phyloP scores from a whole-genome alignment of 2,329 filamentous ascomycete species.

The Botrytis fragariae region DNA sequence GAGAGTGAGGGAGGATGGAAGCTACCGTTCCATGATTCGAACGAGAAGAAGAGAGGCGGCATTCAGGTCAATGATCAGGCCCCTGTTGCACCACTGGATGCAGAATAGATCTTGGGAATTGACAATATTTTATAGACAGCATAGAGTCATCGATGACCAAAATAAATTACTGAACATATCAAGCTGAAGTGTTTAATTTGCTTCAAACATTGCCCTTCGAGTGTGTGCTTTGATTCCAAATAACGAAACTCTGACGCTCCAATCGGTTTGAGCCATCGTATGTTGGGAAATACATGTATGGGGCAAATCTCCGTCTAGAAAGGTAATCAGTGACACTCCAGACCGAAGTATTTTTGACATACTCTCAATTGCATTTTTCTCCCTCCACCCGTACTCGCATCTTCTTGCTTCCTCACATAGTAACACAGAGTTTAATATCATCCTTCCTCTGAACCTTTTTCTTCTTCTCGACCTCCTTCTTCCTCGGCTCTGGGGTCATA shows the following conservation, averaged over 20 bases:
- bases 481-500: conserved; percentile 1
- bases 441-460: not conserved
- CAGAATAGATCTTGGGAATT: conserved; percentile 53
- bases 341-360: not conserved
- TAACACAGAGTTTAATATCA: conserved; percentile 1
- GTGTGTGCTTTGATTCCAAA: not conserved
- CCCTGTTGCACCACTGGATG: conserved; percentile 73
- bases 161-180: not conserved
- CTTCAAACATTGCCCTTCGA: not conserved
- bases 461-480: not conserved
- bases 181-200: not conserved
- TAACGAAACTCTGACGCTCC: not conserved
- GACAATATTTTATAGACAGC: conserved; percentile 10
- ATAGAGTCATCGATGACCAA: not conserved
- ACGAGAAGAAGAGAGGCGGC: conserved; percentile 82
- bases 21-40: conserved; percentile 75
- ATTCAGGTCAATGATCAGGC: conserved; percentile 82
- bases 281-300: not conserved
- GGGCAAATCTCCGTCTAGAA: not conserved
- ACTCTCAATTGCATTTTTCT: not conserved
- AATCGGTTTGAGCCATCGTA: not conserved
- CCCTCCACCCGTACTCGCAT: not conserved
- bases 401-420: conserved; percentile 3
- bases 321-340: not conserved
- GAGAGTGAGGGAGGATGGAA: conserved; percentile 83